These are phyloP conservation scores for Neurospora sp. DNA, from an alignment of 495 filamentous ascomycete species.

Conservation along the genomic window DNA sequence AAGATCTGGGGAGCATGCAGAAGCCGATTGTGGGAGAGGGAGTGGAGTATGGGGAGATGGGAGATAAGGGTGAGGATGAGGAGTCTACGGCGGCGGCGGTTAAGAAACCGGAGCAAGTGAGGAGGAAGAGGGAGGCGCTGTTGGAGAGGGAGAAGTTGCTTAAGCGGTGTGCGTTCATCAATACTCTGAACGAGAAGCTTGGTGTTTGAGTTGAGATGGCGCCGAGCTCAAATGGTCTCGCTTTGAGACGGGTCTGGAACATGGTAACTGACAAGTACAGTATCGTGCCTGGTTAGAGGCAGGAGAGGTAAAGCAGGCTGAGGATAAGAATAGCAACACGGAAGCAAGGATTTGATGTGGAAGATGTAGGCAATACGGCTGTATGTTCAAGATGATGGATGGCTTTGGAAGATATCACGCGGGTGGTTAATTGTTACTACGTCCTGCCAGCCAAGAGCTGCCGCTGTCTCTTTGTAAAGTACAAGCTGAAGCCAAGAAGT, in stretches of 20 bases:
- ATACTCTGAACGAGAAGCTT: slow-evolving; percentile 11
- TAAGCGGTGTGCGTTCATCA: slow-evolving; percentile 11
- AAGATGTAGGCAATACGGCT: neutral
- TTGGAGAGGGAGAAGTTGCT: slow-evolving; percentile 10
- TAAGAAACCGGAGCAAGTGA: neutral
- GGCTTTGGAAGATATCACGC: neutral
- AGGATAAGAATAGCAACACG: neutral
- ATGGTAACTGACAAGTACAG: neutral
- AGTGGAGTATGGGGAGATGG: slow-evolving; percentile 1
- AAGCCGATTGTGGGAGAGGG: neutral
- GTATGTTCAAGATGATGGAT: neutral
- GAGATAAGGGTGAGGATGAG: neutral
- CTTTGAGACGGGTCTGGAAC: neutral
- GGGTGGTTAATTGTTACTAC: neutral
- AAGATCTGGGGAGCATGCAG: neutral
- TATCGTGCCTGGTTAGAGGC: neutral
- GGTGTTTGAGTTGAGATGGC: slow-evolving; percentile 1
- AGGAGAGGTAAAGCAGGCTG: neutral
- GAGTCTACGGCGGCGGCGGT: neutral
- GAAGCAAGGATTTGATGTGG: neutral
- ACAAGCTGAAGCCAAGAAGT: neutral
- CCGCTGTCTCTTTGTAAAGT: neutral
- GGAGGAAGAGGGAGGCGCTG: slow-evolving; percentile 1
- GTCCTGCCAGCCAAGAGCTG: neutral
- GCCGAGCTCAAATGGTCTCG: neutral